phyloP scores from a whole-genome alignment of 2,329 filamentous ascomycete species.

The Fusarium sp. region DNA sequence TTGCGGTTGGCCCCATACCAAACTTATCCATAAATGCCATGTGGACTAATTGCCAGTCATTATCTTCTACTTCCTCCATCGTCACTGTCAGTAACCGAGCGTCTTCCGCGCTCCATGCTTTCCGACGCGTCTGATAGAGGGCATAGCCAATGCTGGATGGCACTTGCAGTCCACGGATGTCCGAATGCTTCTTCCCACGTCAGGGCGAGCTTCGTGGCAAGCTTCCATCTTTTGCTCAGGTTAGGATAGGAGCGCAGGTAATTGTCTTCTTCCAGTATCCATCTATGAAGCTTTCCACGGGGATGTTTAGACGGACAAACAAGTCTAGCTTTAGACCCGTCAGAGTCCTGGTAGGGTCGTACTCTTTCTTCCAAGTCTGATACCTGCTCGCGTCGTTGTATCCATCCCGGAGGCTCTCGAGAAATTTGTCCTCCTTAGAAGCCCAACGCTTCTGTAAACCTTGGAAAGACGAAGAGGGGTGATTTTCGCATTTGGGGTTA shows the following conservation, averaged over 20 bases:
- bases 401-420: not conserved
- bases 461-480: not conserved
- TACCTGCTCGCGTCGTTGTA: not conserved
- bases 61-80: no score
- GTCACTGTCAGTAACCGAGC: not conserved
- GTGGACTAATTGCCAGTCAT: no score
- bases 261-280: not conserved
- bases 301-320: not conserved
- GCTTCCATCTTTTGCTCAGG: slow-evolving; percentile 1
- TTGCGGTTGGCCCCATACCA: no score
- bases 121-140: not conserved
- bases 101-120: slow-evolving; percentile 1
- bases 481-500: not conserved
- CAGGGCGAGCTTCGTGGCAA: slow-evolving; percentile 1
- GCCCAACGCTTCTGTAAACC: not conserved
- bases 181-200: not conserved
- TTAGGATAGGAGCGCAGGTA: slow-evolving; percentile 1
- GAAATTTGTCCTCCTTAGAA: not conserved
- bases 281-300: slow-evolving; percentile 1
- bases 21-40: no score
- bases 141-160: not conserved
- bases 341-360: slow-evolving; percentile 1
- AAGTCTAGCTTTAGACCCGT: not conserved
- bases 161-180: slow-evolving; percentile 1
- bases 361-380: slow-evolving; percentile 1